Percentiles rank a stretch among this genome's conserved stretches.
These are phyloP conservation scores for Crassisporium funariophilum DNA, from an alignment of 768 basidiomycete species.

Conservation along the genomic window DNA sequence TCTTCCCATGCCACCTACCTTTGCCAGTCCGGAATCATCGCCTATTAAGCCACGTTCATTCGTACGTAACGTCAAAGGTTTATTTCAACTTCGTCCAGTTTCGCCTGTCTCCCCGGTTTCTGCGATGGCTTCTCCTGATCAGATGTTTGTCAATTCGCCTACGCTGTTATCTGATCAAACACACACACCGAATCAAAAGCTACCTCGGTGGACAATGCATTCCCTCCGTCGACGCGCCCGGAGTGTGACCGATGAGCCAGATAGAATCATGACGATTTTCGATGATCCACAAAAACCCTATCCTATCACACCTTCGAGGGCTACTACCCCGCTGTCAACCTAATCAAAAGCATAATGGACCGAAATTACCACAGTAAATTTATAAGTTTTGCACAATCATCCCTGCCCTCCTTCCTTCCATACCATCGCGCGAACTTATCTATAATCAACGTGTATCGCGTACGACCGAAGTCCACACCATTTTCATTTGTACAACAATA, in stretches of 20 bases:
- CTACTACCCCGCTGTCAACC: conserved; percentile 8
- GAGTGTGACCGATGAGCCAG: conserved; percentile 50
- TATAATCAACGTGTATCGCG: conserved; percentile 9
- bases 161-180: conserved; percentile 10
- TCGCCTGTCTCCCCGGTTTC: conserved; percentile 38
- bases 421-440: conserved; percentile 4
- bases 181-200: conserved; percentile 29
- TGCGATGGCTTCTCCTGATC: conserved; percentile 17
- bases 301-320: conserved; percentile 7
- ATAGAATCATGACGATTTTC: conserved; percentile 4
- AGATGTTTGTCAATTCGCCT: conserved; percentile 5
- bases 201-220: conserved; percentile 53
- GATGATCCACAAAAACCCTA: conserved; percentile 14
- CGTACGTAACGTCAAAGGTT: conserved; percentile 61
- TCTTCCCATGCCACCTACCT: conserved; percentile 5
- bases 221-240: conserved; percentile 53
- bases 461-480: too few relatives aligned
- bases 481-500: conserved; percentile 17
- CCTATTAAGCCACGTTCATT: conserved; percentile 50
- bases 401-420: neutral
- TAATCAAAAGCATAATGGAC: conserved; percentile 4
- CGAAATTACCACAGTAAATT: conserved; percentile 7
- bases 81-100: conserved; percentile 53
- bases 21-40: conserved; percentile 11
- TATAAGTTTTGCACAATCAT: neutral